Conservation (phyloP, 306 rosid genomes). For the Dalbergia oliveri region DNA sequence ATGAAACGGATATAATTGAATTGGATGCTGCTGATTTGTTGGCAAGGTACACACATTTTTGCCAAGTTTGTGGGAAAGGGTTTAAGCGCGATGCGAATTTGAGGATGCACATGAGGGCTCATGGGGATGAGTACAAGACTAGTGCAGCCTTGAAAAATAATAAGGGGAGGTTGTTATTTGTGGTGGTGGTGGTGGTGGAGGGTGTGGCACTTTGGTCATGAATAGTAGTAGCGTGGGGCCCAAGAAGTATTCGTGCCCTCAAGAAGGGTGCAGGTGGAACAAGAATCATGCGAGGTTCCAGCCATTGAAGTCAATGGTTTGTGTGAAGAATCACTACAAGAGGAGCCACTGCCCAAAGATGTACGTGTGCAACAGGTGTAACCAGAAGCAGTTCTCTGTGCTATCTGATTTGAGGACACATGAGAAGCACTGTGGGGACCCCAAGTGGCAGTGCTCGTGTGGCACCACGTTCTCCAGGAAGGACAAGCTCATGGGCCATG, state of each 20-base stretch:
- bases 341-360: slow-evolving; percentile 85
- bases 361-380: slow-evolving; percentile 79
- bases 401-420: slow-evolving; percentile 79
- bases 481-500: slow-evolving; percentile 79
- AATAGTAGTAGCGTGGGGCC: slow-evolving; percentile 21
- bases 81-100: slow-evolving; percentile 79
- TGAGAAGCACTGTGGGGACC: slow-evolving; percentile 85
- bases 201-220: neutral
- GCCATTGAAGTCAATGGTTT: slow-evolving; percentile 76
- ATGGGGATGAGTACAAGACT: slow-evolving; percentile 77
- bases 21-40: slow-evolving; percentile 66
- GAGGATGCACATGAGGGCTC: slow-evolving; percentile 92
- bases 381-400: slow-evolving; percentile 74
- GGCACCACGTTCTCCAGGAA: slow-evolving; percentile 85
- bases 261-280: slow-evolving; percentile 82
- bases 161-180: neutral
- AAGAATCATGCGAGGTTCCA: slow-evolving; percentile 68
- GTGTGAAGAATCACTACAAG: slow-evolving; percentile 83
- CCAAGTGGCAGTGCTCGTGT: slow-evolving; percentile 76
- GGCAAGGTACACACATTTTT: slow-evolving; percentile 80
- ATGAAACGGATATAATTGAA: slow-evolving; percentile 57
- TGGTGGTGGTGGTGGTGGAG: neutral
- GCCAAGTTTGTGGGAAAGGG: slow-evolving; percentile 85
- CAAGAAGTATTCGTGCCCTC: slow-evolving; percentile 74
- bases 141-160: slow-evolving; percentile 67